A percentile compares a stretch with the other conserved stretches of the same genome.
These are phyloP conservation scores for Poterioochromonas sp. DNA, from an alignment of 352 stramenopile species.

Conservation along the genomic window DNA sequence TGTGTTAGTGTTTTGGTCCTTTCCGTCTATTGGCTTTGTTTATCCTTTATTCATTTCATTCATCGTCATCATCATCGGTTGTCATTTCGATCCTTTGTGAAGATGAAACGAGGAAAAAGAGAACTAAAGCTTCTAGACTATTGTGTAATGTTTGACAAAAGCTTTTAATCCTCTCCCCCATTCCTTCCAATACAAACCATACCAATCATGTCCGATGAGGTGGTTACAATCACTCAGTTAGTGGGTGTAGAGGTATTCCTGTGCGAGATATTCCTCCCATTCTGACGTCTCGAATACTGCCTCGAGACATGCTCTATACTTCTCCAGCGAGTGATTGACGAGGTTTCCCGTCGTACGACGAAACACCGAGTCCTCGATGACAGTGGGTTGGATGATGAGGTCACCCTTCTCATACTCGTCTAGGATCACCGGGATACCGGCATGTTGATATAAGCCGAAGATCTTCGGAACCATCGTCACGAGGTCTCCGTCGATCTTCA, in stretches of 20 bases:
- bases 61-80: too few species aligned
- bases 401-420: neutral
- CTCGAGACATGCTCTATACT: constrained; percentile 28
- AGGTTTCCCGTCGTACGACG: neutral
- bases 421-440: neutral
- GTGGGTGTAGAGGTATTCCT: neutral
- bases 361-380: constrained; percentile 3
- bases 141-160: too few species aligned
- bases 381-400: constrained; percentile 4
- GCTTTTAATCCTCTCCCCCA: too few species aligned
- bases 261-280: constrained; percentile 9
- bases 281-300: constrained; percentile 16
- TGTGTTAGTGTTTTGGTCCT: too few species aligned
- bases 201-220: neutral
- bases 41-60: too few species aligned
- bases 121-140: too few species aligned
- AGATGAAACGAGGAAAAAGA: too few species aligned
- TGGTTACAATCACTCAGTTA: neutral
- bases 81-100: too few species aligned
- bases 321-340: constrained; percentile 9
- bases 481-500: constrained; percentile 25
- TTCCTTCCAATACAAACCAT: neutral
- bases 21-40: too few species aligned
- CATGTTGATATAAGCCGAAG: constrained; percentile 21
- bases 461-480: constrained; percentile 13